A percentile compares a stretch with the other conserved stretches of the same genome.
These are phyloP conservation scores for Teratosphaeria destructans DNA, from an alignment of 2,329 filamentous ascomycete genomes.

Conservation along the genomic window DNA sequence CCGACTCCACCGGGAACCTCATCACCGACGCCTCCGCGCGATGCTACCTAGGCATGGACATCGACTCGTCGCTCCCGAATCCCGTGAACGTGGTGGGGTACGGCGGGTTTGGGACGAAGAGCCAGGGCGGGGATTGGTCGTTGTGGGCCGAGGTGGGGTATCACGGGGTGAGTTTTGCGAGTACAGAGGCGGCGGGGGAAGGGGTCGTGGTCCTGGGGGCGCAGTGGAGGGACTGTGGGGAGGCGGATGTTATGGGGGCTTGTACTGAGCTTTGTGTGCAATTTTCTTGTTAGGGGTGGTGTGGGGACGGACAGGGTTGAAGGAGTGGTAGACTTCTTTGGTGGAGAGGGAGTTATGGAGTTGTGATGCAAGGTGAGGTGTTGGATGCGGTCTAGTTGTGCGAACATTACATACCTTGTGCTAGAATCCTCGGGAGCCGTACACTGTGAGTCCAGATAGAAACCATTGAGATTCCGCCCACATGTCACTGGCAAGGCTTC, in stretches of 20 bases:
- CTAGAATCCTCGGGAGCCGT: too few relatives aligned
- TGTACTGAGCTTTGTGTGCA: background rate
- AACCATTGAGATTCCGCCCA: too few relatives aligned
- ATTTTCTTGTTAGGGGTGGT: background rate
- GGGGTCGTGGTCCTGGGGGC: background rate
- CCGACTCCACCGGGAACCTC: background rate
- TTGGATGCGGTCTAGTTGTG: too few relatives aligned
- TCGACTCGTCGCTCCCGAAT: background rate
- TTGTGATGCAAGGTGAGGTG: too few relatives aligned
- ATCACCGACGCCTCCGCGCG: background rate
- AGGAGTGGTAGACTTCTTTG: background rate
- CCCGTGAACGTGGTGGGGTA: background rate
- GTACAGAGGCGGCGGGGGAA: background rate
- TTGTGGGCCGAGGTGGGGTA: background rate
- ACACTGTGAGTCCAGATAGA: too few relatives aligned
- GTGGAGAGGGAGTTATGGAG: too few relatives aligned
- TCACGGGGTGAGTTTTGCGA: background rate
- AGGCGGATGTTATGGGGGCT: background rate
- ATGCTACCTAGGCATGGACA: background rate
- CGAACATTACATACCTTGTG: too few relatives aligned
- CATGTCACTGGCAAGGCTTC: too few relatives aligned
- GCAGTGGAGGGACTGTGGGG: background rate
- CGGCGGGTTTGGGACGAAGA: background rate
- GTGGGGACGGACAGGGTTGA: background rate
- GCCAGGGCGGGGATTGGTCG: background rate